Evolutionary conservation across 1,284 basidiomycete species (phyloP).

Genomic region (Microbotryum scabiosae): DNA sequence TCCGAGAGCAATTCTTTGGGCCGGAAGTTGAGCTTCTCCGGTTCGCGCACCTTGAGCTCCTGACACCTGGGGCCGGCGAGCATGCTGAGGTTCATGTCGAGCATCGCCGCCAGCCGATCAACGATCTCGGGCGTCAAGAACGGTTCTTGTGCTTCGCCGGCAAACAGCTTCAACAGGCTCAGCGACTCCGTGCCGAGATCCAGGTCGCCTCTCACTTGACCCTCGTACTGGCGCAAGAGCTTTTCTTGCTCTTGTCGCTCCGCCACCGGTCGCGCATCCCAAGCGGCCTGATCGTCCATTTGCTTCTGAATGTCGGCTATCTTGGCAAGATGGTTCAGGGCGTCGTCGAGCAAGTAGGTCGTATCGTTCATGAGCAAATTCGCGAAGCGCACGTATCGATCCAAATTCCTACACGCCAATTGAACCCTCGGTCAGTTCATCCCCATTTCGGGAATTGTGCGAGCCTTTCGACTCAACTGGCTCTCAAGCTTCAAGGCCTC

Average conservation of each 20-base stretch:
- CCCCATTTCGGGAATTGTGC: neutral
- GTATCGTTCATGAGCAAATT: conserved; percentile 99
- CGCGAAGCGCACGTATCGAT: conserved; percentile 88
- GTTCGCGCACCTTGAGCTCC: conserved; percentile 75
- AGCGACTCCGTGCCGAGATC: conserved; percentile 81
- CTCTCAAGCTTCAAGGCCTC: conserved; percentile 71
- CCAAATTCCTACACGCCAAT: conserved; percentile 54
- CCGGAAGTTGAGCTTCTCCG: conserved; percentile 82
- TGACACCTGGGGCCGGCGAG: conserved; percentile 75
- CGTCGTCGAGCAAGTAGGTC: conserved; percentile 96
- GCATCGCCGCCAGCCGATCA: conserved; percentile 87
- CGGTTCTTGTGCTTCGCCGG: conserved; percentile 78
- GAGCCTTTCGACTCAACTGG: conserved; percentile 46
- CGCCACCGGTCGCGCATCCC: conserved; percentile 56
- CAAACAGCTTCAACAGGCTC: conserved; percentile 81
- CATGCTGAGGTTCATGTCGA: conserved; percentile 87
- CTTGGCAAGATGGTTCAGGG: conserved; percentile 76
- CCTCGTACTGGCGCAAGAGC: conserved; percentile 69
- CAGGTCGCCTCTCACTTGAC: conserved; percentile 75
- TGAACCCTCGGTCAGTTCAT: too few relatives aligned
- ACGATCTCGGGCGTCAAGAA: conserved; percentile 98
- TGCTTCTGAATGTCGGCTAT: conserved; percentile 78
- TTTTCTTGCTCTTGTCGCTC: conserved; percentile 77
- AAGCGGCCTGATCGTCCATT: conserved; percentile 65
- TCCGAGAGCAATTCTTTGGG: conserved; percentile 76